Base-by-base conservation (phyloP, 768 basidiomycete species). In the Boletales sp. region DNA sequence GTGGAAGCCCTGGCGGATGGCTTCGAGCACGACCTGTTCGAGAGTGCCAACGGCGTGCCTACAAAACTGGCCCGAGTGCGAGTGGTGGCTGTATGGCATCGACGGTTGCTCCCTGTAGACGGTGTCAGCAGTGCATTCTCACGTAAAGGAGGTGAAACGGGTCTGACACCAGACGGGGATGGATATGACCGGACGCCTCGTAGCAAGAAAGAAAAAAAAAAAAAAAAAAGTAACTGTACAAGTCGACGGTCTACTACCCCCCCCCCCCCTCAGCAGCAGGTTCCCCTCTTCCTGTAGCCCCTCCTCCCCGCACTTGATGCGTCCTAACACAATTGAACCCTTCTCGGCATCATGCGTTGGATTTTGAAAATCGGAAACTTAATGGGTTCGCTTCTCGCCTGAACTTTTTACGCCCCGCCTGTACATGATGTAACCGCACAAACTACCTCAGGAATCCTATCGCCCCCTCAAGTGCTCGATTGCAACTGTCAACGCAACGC, bases 41-140 rank as follows among this genome's bases (percentile, higher is more conserved):
- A 99, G 75, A 1, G 75, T 72, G 8, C 93, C 93, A 12, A 75
- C 73, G 3, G 92, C 95, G 63, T 97, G 94, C 56, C 82, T 85
- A 74, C 94, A 95, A 71, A 94, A 95, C 61, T 94, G 86, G 30
- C 94, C 93, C 1, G 91, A 95, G 62, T 96, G 93, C 17, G 89
- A 92, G 68, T 94, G 92, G 64, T 91, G 90, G 62, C 85, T 88
- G 60, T 81, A 72, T 51, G 84, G 85, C 81, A 82, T 82, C 40
- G 14, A 34, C 21, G 21, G 33, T 9, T 33, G 3, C 10, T 33
- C 3, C 10, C 33, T 33, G 42, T 51, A 49, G 48, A 53, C 21
- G 37, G 40, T 33, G 36, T 28, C 40, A 36, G 28, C 25, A 5
- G 25, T 28, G 25, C 25, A 3, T 5, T 19, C 33, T 63, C 63